Percentiles rank a stretch among this genome's conserved stretches.
Conservation (phyloP, 495 filamentous ascomycete species). For the Pseudotulostoma volvatum region DNA sequence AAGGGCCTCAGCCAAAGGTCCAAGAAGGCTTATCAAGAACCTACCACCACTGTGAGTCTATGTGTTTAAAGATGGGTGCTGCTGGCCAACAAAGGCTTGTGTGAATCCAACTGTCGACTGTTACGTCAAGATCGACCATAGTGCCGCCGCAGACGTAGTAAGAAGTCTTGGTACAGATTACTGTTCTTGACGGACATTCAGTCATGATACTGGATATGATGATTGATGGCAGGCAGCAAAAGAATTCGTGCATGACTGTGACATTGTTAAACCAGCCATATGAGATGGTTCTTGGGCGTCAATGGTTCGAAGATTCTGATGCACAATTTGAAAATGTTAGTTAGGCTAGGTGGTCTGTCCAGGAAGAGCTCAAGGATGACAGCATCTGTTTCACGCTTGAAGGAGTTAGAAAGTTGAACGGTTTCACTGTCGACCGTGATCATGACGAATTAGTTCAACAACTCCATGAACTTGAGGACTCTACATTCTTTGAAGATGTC, state of each 20-base stretch:
- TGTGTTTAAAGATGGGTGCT: too few relatives aligned
- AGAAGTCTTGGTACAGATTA: not conserved
- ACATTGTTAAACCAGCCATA: not conserved
- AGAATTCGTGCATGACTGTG: not conserved
- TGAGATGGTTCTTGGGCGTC: not conserved
- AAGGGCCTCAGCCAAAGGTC: too few relatives aligned
- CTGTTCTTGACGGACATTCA: not conserved
- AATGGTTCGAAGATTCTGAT: not conserved
- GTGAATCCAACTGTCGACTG: not conserved
- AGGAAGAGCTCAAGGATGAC: not conserved
- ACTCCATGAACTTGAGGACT: not conserved
- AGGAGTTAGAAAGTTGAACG: not conserved
- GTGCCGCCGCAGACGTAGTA: not conserved
- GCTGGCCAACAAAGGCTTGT: not conserved
- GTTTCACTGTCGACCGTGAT: not conserved
- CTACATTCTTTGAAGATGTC: not conserved
- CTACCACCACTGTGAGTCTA: too few relatives aligned
- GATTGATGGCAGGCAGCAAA: not conserved
- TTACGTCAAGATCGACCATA: not conserved
- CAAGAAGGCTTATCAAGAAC: too few relatives aligned
- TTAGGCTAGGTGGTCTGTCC: not conserved
- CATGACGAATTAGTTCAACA: not conserved
- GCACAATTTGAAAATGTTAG: too few relatives aligned
- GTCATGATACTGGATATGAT: not conserved
- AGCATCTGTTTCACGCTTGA: not conserved